These are phyloP conservation scores for Penicillium herquei DNA, from an alignment of 495 filamentous ascomycete species.

Conservation along the genomic window DNA sequence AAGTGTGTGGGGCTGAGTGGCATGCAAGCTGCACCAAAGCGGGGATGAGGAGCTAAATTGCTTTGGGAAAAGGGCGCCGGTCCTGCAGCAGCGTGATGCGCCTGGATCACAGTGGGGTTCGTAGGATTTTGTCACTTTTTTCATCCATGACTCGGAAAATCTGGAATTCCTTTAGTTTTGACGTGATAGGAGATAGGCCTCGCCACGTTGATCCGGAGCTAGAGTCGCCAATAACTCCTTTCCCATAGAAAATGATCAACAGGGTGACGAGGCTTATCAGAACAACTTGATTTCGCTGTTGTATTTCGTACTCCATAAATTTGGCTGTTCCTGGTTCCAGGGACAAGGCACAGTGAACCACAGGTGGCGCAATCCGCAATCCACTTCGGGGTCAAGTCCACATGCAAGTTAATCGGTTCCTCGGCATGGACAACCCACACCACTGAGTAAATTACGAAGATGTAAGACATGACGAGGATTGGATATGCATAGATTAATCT, in stretches of 20 bases:
- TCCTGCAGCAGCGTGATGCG: constrained; percentile 3
- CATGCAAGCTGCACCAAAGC: not conserved
- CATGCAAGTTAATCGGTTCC: constrained; percentile 3
- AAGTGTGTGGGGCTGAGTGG: not conserved
- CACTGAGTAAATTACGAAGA: too few species aligned
- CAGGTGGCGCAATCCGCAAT: not conserved
- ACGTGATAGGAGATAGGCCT: too few species aligned
- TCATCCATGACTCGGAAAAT: not conserved
- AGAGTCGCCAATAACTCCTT: too few species aligned
- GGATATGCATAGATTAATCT: too few species aligned
- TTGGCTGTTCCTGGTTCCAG: constrained; percentile 6
- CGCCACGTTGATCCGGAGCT: too few species aligned
- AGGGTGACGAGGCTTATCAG: not conserved
- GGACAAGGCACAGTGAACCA: constrained; percentile 1
- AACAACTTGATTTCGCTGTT: not conserved
- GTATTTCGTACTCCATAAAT: not conserved
- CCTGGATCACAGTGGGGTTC: not conserved
- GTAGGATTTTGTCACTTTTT: not conserved
- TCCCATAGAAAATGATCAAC: too few species aligned
- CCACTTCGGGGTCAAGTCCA: not conserved
- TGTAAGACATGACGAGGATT: too few species aligned
- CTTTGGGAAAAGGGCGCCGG: constrained; percentile 2
- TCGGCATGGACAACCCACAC: not conserved
- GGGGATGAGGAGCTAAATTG: not conserved
- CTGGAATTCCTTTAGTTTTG: not conserved